Evolutionary conservation across 148 eudicot genomes (phyloP), one percentile per base, ranked within the genome.

Genomic region (Vaccinium vitisidaea): DNA sequence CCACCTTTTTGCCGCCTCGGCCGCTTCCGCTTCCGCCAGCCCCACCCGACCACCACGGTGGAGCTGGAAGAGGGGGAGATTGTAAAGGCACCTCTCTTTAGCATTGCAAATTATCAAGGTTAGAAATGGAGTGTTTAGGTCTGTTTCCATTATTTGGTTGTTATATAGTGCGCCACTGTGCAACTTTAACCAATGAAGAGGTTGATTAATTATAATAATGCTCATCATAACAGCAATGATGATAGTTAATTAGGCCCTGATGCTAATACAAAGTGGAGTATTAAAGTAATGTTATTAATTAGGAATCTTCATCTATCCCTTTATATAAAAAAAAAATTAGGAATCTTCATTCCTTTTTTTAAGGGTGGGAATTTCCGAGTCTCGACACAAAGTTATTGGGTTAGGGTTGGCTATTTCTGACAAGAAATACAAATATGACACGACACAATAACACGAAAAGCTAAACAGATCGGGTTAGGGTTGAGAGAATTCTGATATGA

Each of bases 21-120:
- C 80, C 91, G 84, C 43, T 87, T 84, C 10, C 74, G 39, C 39
- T 13, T 25, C 36, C 39, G 16, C 65, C 84, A 84, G 85, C 91
- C 87, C 96, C 93, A 90, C 87, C 92, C 95, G 1, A 84, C 89
- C 75, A 91, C 59, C 75, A 90, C 80, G 53, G 85, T 65, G 82
- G 94, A 81, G 82, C 83, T 85, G 49, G 92, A 86, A 5, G 88
- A 74, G 1, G 88, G 56, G 30, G 92, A 90, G 25, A 86, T 25
- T 8, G 90, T 11, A 30, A 87, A 10, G 25, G 69, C 59, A 3
- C 85, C 82, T 61, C 84, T 85, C 86, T 83, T 87, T 0, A 87
- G 80, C 92, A 90, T 89, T 75, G 6, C 75, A 54, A 75, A 77
- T 43, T 18, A 12, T 23, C 6, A 50, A 48, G 54, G 4, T 39